A percentile compares a stretch with the other conserved stretches of the same genome.
Evolutionary conservation across 345 rosid genomes (phyloP).

Genomic region (Populus ilicifolia): DNA sequence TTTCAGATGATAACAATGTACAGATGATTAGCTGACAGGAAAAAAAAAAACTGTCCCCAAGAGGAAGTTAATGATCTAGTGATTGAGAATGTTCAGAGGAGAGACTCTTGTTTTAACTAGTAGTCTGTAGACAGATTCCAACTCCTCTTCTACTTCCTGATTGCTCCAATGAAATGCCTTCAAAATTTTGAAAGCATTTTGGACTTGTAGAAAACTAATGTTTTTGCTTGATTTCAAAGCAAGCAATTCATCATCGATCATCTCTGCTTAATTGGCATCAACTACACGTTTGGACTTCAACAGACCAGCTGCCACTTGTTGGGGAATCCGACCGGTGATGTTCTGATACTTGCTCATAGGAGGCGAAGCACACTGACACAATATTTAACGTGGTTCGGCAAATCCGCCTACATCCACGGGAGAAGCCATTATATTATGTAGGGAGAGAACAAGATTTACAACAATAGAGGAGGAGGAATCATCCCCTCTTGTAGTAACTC

Average conservation of each 20-base stretch:
- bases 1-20: background rate
- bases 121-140: background rate
- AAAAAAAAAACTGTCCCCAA: background rate
- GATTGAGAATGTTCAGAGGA: background rate
- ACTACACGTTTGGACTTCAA: constrained; percentile 5
- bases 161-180: background rate
- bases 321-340: too few species aligned
- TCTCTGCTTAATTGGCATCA: constrained; percentile 1
- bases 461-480: too few species aligned
- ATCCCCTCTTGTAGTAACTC: too few species aligned
- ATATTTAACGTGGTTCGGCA: too few species aligned
- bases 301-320: constrained; percentile 6
- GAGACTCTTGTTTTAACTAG: constrained; percentile 1
- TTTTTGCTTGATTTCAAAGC: too few species aligned
- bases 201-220: background rate
- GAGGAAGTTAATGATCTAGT: background rate
- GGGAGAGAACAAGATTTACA: too few species aligned
- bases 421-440: too few species aligned
- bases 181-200: background rate
- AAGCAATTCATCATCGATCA: too few species aligned
- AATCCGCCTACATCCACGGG: too few species aligned
- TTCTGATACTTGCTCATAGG: too few species aligned
- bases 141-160: background rate
- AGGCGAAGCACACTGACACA: too few species aligned
- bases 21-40: background rate